Evolutionary conservation across 1,284 basidiomycete species (phyloP).

Genomic region (Trichosporon sp.): DNA sequence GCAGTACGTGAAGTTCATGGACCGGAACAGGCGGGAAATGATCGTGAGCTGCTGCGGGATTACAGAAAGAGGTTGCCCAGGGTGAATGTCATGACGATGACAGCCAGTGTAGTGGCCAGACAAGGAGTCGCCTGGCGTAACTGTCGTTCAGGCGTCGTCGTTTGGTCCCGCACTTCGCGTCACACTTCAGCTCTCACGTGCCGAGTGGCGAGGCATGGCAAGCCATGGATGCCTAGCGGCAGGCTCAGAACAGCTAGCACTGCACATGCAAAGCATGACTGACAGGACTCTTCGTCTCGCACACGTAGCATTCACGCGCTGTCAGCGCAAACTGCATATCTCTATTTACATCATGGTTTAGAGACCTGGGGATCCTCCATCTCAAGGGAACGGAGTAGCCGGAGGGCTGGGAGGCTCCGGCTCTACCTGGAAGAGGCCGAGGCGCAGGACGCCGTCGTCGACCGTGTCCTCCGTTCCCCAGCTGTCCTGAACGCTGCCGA

Average conservation of each 20-base stretch:
- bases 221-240: too few relatives aligned
- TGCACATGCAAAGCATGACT: background rate
- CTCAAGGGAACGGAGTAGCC: background rate
- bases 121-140: background rate
- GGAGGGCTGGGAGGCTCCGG: slow-evolving; percentile 6
- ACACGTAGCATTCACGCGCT: too few relatives aligned
- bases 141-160: background rate
- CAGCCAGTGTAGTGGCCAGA: background rate
- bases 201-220: too few relatives aligned
- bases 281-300: background rate
- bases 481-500: slow-evolving; percentile 33
- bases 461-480: slow-evolving; percentile 27
- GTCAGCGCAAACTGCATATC: too few relatives aligned
- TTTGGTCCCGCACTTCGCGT: background rate
- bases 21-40: background rate
- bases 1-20: background rate
- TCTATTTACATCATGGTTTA: too few relatives aligned
- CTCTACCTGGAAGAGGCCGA: slow-evolving; percentile 30
- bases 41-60: background rate
- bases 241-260: too few relatives aligned
- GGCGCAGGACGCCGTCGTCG: slow-evolving; percentile 19
- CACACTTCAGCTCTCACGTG: background rate
- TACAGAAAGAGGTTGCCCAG: background rate
- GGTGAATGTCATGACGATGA: background rate
- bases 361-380: too few relatives aligned